These are phyloP conservation scores for Botrytis pseudocinerea DNA, from an alignment of 2,329 filamentous ascomycete genomes.

Conservation along the genomic window DNA sequence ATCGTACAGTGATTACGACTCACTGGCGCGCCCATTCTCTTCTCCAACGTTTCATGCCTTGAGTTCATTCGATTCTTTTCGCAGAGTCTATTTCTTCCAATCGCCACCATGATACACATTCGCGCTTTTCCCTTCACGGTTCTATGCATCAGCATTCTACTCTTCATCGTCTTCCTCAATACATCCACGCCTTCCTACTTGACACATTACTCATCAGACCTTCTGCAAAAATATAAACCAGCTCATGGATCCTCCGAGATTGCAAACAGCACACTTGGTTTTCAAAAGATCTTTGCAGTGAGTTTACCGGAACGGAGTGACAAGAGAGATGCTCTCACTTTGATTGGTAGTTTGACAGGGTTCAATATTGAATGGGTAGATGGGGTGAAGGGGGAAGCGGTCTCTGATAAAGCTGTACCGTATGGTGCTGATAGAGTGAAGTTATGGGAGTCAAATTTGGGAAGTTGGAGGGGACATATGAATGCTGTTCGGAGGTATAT, in stretches of 20 bases:
- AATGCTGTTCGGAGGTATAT: slow-evolving; percentile 41
- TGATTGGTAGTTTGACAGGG: slow-evolving; percentile 46
- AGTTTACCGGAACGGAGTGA: slow-evolving; percentile 50
- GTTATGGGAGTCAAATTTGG: slow-evolving; percentile 42
- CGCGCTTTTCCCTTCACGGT: slow-evolving; percentile 14
- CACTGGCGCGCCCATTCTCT: background rate
- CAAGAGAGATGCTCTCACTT: slow-evolving; percentile 50
- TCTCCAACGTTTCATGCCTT: too few relatives aligned
- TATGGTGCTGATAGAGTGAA: slow-evolving; percentile 16
- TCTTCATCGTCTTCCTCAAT: slow-evolving; percentile 21
- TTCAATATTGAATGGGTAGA: slow-evolving; percentile 49
- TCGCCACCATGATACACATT: slow-evolving; percentile 15
- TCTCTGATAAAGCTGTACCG: slow-evolving; percentile 48
- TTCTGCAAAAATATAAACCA: slow-evolving; percentile 17
- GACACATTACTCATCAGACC: background rate
- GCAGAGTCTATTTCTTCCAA: background rate
- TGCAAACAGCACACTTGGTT: slow-evolving; percentile 29
- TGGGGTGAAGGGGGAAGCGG: slow-evolving; percentile 45
- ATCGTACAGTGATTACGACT: background rate
- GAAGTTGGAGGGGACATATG: slow-evolving; percentile 47
- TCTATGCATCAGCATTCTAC: slow-evolving; percentile 1
- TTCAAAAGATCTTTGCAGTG: slow-evolving; percentile 50
- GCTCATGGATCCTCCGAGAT: background rate
- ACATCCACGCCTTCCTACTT: slow-evolving; percentile 20
- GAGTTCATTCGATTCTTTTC: background rate